These are phyloP conservation scores for Hypoxylon perforatum DNA, from an alignment of 495 filamentous ascomycete species.

Conservation along the genomic window DNA sequence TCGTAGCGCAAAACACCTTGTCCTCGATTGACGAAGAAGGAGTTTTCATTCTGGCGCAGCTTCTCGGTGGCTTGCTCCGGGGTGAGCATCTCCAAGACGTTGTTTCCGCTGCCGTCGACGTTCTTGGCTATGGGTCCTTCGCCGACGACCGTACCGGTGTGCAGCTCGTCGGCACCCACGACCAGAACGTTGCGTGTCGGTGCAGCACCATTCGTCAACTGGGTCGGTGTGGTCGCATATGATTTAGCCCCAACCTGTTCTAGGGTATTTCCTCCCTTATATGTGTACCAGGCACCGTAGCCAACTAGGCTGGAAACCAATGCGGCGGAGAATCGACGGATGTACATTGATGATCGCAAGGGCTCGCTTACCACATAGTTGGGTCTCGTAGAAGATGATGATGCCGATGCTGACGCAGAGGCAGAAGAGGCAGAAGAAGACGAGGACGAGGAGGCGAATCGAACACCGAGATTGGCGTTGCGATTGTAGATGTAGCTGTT, in stretches of 20 bases:
- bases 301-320: conserved; percentile 60
- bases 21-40: conserved; percentile 88
- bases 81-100: conserved; percentile 93
- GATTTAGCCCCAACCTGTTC: conserved; percentile 42
- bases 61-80: conserved; percentile 94
- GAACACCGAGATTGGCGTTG: conserved; percentile 33
- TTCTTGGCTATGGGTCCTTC: conserved; percentile 87
- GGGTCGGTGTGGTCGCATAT: conserved; percentile 44
- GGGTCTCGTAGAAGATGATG: conserved; percentile 32
- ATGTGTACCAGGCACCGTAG: conserved; percentile 63
- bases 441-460: conserved; percentile 26
- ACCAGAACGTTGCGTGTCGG: conserved; percentile 69
- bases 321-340: conserved; percentile 57
- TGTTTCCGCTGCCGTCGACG: conserved; percentile 80
- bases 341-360: conserved; percentile 62
- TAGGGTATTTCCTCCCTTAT: conserved; percentile 49
- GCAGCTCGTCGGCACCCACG: conserved; percentile 85
- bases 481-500: conserved; percentile 17
- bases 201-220: conserved; percentile 38
- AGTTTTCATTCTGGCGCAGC: conserved; percentile 88
- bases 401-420: conserved; percentile 32
- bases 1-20: conserved; percentile 95
- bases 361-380: conserved; percentile 49
- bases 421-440: conserved; percentile 7
- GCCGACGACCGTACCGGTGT: conserved; percentile 80